Conservation (phyloP, 768 basidiomycete genomes). For the Lentinula edodes region DNA sequence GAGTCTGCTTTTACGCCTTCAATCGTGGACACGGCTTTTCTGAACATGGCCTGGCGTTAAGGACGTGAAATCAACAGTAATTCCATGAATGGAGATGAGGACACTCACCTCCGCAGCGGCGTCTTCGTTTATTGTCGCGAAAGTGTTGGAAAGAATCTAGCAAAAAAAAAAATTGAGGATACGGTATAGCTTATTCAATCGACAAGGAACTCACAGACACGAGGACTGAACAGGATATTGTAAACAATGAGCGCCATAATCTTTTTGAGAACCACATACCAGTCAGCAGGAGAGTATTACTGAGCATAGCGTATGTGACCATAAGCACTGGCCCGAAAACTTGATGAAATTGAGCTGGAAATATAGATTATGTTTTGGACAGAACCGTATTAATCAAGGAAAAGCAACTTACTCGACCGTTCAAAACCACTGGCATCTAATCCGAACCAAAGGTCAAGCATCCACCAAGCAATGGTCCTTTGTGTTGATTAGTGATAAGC, state of each 20-base stretch:
- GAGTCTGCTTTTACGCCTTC: conserved; percentile 94
- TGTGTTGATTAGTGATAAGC: conserved; percentile 7
- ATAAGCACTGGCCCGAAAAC: conserved; percentile 89
- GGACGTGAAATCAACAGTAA: conserved; percentile 3
- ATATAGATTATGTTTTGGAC: conserved; percentile 3
- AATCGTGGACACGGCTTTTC: conserved; percentile 88
- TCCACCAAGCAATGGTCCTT: conserved; percentile 87
- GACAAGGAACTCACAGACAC: conserved; percentile 57
- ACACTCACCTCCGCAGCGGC: conserved; percentile 77
- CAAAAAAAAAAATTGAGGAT: neutral
- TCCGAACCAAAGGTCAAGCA: conserved; percentile 93
- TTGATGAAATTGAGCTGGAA: conserved; percentile 70
- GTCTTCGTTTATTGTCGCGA: conserved; percentile 89
- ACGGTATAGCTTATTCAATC: neutral
- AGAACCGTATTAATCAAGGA: neutral
- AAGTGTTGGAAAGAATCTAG: conserved; percentile 92
- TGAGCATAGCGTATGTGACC: conserved; percentile 87
- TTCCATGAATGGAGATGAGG: neutral
- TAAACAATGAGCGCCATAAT: no score
- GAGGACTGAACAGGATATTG: conserved; percentile 40
- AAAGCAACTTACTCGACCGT: conserved; percentile 54
- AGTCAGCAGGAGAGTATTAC: conserved; percentile 88
- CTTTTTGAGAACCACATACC: conserved; percentile 34
- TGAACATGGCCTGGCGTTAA: conserved; percentile 75
- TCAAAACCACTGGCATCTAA: conserved; percentile 90